A percentile compares a stretch with the other conserved stretches of the same genome.
Evolutionary conservation across 257 asterid species (phyloP).

Genomic region (Solanum pennellii): DNA sequence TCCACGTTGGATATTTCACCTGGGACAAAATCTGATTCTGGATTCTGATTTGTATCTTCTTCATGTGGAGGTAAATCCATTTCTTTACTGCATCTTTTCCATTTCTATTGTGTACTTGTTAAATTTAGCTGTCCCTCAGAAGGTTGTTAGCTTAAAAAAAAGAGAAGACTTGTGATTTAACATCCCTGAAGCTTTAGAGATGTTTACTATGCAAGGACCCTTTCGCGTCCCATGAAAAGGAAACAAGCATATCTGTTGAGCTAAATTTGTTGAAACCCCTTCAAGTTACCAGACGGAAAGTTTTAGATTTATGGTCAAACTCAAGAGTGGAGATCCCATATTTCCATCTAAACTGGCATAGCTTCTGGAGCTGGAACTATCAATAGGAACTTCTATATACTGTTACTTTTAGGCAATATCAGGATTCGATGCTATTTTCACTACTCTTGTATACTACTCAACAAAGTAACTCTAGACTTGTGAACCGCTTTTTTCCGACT

Average conservation of each 20-base stretch:
- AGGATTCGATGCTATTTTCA: background rate
- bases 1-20: constrained; percentile 69
- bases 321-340: background rate
- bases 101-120: background rate
- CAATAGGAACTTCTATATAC: background rate
- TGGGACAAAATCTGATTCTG: constrained; percentile 53
- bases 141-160: background rate
- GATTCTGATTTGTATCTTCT: constrained; percentile 77
- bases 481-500: background rate
- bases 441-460: background rate
- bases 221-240: background rate
- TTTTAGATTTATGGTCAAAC: background rate
- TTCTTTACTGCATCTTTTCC: background rate
- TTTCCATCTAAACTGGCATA: background rate
- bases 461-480: background rate
- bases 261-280: background rate
- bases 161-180: background rate
- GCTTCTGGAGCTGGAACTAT: background rate
- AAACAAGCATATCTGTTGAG: background rate
- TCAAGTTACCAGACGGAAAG: background rate
- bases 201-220: background rate
- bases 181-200: background rate
- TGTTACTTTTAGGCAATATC: background rate
- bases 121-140: background rate
- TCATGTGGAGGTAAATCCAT: constrained; percentile 47